Base-by-base conservation (phyloP, 2,329 filamentous ascomycete genomes). In the Fusarium pseudocircinatum region DNA sequence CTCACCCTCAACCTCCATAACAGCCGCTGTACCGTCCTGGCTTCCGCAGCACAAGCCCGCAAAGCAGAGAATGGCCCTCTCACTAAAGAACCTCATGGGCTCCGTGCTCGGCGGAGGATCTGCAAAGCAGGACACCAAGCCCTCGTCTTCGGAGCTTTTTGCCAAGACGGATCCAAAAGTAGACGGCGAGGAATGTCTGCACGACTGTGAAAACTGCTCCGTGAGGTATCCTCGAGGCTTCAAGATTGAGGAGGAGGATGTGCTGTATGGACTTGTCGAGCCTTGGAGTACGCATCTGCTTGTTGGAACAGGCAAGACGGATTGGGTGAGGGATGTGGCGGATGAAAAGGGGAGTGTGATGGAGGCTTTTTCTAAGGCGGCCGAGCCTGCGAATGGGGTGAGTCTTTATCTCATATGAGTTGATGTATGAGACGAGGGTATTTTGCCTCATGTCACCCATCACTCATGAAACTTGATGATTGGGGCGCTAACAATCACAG, bases 271-370 rank as follows among this genome's bases (percentile, higher is more conserved):
- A 2, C 87, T 93, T 67, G 89, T 98, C 71, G 93, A 94, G 79
- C 94, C 91, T 40, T 98, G 94, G 93, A 92, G 90, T 78, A 96
- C 95, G 26, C 96, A 99, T 83, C 81, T 97, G 70, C 85, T 99
- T 37, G 94, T 98, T 22, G 96, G 94, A 30, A 99, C 96, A n/a
- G 94, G 95, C 69, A 97, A 98, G 88, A 89, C 92, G 32, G 96
- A 99, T 83, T 99, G 96, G 96, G 93, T 96, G 79, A 85, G 94
- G 68, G 93, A 97, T 84, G 94, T 97, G 50, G 90, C 89, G 63
- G 93, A 98, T 79, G 96, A 98, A 85, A 92, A 93, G 82, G 93
- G 93, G 11, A 94, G 92, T 79, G 88, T 96, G 37, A 96, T 96
- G 93, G 87, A 94, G 84, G 93, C 93, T 4, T 88, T 95, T 75